A percentile compares a stretch with the other conserved stretches of the same genome.
phyloP scores from a whole-genome alignment of 129 eudicot species.

The Erigeron canadensis region DNA sequence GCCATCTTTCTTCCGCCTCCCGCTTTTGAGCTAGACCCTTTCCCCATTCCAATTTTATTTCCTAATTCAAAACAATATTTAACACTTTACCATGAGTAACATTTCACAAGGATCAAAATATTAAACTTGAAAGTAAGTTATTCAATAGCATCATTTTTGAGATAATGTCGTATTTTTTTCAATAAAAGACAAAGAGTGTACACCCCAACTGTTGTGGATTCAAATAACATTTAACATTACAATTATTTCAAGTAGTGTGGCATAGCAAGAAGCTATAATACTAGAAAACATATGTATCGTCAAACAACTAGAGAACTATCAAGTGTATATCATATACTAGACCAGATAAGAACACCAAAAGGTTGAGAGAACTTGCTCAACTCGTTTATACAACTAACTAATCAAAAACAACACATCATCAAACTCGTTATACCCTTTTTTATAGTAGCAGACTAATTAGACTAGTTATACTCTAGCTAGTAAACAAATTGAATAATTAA shows the following conservation, averaged over 20 bases:
- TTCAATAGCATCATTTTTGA: neutral
- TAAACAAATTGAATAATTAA: too few relatives aligned
- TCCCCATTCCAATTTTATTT: conserved; percentile 95
- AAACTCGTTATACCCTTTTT: too few relatives aligned
- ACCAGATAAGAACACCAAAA: too few relatives aligned
- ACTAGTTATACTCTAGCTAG: too few relatives aligned
- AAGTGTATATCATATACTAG: too few relatives aligned
- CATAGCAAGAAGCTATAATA: too few relatives aligned
- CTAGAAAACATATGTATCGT: too few relatives aligned
- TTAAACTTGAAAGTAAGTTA: neutral
- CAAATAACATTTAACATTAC: neutral
- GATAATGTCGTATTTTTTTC: neutral
- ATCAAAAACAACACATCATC: too few relatives aligned
- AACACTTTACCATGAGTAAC: neutral
- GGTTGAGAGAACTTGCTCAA: too few relatives aligned
- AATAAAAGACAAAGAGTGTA: neutral
- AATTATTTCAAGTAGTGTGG: neutral
- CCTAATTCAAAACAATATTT: conserved; percentile 42
- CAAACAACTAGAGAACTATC: too few relatives aligned
- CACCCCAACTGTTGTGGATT: neutral
- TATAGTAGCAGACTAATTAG: too few relatives aligned
- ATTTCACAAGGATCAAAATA: neutral
- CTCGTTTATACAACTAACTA: too few relatives aligned
- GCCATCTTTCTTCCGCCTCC: conserved; percentile 75
- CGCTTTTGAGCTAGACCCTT: conserved; percentile 96